phyloP scores from a whole-genome alignment of 2,329 filamentous ascomycete genomes.

The Magnaporthiopsis incrustans region DNA sequence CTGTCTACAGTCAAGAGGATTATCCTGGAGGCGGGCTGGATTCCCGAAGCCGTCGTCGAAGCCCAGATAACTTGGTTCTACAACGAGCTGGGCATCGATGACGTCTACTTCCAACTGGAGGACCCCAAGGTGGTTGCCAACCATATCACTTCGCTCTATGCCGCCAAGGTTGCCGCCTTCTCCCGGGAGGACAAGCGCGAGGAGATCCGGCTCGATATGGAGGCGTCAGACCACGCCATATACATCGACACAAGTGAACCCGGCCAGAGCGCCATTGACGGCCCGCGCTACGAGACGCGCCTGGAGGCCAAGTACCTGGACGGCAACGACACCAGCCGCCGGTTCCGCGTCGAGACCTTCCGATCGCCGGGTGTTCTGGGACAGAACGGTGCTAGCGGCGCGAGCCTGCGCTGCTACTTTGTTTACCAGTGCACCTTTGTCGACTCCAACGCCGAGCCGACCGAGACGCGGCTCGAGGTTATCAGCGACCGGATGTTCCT shows the following conservation, averaged over 20 bases:
- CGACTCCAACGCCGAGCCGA: conserved; percentile 61
- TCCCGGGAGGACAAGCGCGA: conserved; percentile 88
- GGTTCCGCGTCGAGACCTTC: conserved; percentile 96
- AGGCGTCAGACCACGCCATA: conserved; percentile 87
- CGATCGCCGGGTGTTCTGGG: conserved; percentile 78
- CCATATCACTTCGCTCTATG: conserved; percentile 93
- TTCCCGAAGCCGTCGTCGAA: conserved; percentile 75
- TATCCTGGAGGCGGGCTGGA: conserved; percentile 73
- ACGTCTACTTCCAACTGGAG: conserved; percentile 96
- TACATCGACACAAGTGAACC: conserved; percentile 97
- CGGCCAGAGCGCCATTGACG: conserved; percentile 65
- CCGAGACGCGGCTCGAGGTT: conserved; percentile 82
- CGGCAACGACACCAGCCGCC: conserved; percentile 59
- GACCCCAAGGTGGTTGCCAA: conserved; percentile 78
- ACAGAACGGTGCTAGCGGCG: conserved; percentile 53
- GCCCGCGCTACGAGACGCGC: conserved; percentile 87
- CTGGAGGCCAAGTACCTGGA: conserved; percentile 96
- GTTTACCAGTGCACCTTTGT: conserved; percentile 94
- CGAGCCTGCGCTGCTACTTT: conserved; percentile 93
- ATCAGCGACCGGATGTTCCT: conserved; percentile 92
- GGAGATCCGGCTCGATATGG: conserved; percentile 93
- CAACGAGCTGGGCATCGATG: conserved; percentile 88
- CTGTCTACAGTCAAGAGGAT: conserved; percentile 62
- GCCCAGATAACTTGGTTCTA: conserved; percentile 95
- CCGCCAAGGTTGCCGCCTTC: conserved; percentile 90